Evolutionary conservation across 2,329 filamentous ascomycete genomes (phyloP), one percentile per base, ranked within the genome.

Genomic region (Trichoderma arundinaceum): DNA sequence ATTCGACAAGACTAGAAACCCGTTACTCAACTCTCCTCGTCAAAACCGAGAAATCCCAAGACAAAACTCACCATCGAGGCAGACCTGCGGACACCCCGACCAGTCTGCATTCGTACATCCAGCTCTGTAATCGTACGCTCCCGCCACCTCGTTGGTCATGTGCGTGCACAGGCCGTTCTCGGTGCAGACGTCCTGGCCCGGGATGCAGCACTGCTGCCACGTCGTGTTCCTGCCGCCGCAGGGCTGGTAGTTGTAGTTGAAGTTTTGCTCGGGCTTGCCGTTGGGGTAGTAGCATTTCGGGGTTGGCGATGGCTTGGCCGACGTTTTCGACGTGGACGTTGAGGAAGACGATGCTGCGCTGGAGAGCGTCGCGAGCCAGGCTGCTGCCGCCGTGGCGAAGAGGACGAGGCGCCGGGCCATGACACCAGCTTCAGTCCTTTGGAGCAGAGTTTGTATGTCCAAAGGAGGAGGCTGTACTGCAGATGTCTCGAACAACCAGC

Each of bases 91-190:
- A 52, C 63, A 65, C 3, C 19, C 63, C 17, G 43, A 60, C 53
- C 63, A 59, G 39, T 65, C 54, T 43, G 46, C 35, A 35, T 65
- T 65, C 43, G 9, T 13, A 35, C 63, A 65, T 3, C 54, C 63
- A 22, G 15, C 33, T 6, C 63, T 38, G 10, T 65, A 65, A 43
- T 51, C n/a, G 10, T 51, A 59, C 10, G 48, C 33, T 3, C 19
- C 22, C 4, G 39, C 35, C 1, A 8, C 12, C 3, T 19, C 19
- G 19, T 59, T 39, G 12, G 10, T 43, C 15, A 35, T 4, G 35
- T 60, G 13, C 44, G 33, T 51, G 13, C 62, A 65, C 1, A 65
- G n/a, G 15, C 62, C 54, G 10, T 52, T 33, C 1, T 19, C 32
- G 7, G 46, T 32, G 35, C 62, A 65, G 15, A 60, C n/a, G 9